Evolutionary conservation across 129 eudicot species (phyloP).

Genomic region (Artemisia annua): DNA sequence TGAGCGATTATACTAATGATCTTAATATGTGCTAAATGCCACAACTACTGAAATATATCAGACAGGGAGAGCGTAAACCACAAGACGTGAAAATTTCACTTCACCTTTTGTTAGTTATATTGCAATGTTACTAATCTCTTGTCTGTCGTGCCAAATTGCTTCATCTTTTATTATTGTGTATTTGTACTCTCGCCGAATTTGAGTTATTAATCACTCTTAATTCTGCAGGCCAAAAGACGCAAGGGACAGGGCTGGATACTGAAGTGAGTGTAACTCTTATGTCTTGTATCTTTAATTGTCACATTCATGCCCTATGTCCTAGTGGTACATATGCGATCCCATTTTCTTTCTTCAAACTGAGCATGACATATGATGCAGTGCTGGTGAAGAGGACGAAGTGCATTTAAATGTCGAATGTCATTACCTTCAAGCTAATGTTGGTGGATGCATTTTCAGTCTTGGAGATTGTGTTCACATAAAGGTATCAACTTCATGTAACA

Average conservation of each 20-base stretch:
- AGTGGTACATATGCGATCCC: conserved; percentile 11
- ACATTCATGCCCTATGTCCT: conserved; percentile 17
- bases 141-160: conserved; percentile 15
- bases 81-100: background rate
- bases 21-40: too few species aligned
- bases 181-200: conserved; percentile 11
- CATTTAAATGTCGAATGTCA: conserved; percentile 71
- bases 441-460: conserved; percentile 46
- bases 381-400: conserved; percentile 75
- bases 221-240: conserved; percentile 54
- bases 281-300: conserved; percentile 32
- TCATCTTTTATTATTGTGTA: background rate
- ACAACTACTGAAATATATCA: too few species aligned
- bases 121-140: background rate
- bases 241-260: conserved; percentile 56
- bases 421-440: conserved; percentile 72
- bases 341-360: conserved; percentile 13
- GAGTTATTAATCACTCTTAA: conserved; percentile 30
- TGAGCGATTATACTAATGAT: background rate
- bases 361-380: conserved; percentile 44
- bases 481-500: conserved; percentile 37
- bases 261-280: conserved; percentile 66
- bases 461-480: conserved; percentile 79
- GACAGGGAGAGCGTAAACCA: too few species aligned
- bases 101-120: background rate